Conservation (phyloP, 306 rosid genomes). For the Lathyrus sativus region DNA sequence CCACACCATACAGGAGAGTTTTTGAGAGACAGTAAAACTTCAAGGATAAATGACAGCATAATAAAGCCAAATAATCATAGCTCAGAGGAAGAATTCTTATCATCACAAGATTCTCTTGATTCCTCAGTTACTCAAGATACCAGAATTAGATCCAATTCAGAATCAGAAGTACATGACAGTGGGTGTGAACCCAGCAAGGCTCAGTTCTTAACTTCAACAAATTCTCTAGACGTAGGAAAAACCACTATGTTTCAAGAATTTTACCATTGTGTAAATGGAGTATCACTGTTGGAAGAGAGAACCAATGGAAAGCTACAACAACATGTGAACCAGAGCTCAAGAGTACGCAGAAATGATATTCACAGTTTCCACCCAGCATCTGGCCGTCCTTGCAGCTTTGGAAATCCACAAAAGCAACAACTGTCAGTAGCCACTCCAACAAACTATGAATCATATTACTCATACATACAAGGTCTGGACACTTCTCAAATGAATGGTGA, state of each 20-base stretch:
- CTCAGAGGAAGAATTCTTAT: conserved; percentile 65
- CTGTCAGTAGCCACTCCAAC: conserved; percentile 45
- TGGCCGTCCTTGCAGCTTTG: conserved; percentile 47
- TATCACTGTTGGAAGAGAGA: conserved; percentile 45
- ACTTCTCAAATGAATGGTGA: conserved; percentile 55
- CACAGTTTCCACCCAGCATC: conserved; percentile 45
- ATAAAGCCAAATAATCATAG: conserved; percentile 46
- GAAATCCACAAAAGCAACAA: conserved; percentile 46
- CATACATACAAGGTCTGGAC: conserved; percentile 40
- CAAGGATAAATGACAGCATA: conserved; percentile 39
- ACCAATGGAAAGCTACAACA: conserved; percentile 44
- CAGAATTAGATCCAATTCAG: conserved; percentile 62
- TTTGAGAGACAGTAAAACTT: conserved; percentile 41
- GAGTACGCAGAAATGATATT: conserved; percentile 38
- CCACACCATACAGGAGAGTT: conserved; percentile 44
- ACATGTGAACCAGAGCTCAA: conserved; percentile 42
- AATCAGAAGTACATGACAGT: conserved; percentile 59
- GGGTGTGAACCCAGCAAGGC: conserved; percentile 41
- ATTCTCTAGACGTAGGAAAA: conserved; percentile 44
- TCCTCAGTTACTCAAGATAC: conserved; percentile 70
- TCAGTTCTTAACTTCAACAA: conserved; percentile 43
- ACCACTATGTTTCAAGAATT: conserved; percentile 54
- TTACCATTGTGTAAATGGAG: conserved; percentile 51
- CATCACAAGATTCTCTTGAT: conserved; percentile 77
- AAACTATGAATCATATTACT: conserved; percentile 42